A percentile compares a stretch with the other conserved stretches of the same genome.
phyloP scores from a whole-genome alignment of 345 rosid genomes.

The Pistacia atlantica region DNA sequence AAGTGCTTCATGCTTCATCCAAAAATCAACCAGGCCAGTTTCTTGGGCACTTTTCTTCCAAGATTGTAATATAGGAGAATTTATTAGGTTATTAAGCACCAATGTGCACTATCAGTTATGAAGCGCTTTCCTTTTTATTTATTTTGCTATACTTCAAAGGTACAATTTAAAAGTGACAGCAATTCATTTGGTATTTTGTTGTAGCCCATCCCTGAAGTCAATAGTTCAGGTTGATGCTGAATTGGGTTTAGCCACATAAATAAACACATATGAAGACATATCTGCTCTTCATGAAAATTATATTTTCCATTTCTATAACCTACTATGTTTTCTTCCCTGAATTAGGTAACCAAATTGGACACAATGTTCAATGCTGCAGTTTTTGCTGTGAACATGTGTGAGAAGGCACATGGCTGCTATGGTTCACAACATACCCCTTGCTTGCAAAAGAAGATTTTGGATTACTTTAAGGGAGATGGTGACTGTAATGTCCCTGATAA shows the following conservation, averaged over 20 bases:
- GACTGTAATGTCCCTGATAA: conserved; percentile 29
- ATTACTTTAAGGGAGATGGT: conserved; percentile 51
- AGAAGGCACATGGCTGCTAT: conserved; percentile 46
- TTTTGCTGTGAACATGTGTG: conserved; percentile 43
- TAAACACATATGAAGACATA: background rate
- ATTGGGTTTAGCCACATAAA: background rate
- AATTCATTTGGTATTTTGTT: background rate
- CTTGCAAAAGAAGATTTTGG: conserved; percentile 56
- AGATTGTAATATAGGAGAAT: background rate
- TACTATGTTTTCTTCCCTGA: conserved; percentile 12
- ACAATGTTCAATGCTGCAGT: conserved; percentile 49
- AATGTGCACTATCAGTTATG: background rate
- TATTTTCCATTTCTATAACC: background rate
- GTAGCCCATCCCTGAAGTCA: conserved; percentile 5
- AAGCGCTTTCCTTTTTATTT: background rate
- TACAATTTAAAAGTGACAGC: background rate
- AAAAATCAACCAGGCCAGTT: background rate
- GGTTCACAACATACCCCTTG: conserved; percentile 52
- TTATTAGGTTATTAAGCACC: conserved; percentile 12
- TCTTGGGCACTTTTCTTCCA: conserved; percentile 7
- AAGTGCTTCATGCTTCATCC: background rate
- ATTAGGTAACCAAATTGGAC: conserved; percentile 55
- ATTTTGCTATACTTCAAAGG: background rate
- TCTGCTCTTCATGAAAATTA: conserved; percentile 1
- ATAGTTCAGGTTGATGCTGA: background rate